phyloP scores from a whole-genome alignment of 2,329 filamentous ascomycete species.

The Diaporthe nobilis region DNA sequence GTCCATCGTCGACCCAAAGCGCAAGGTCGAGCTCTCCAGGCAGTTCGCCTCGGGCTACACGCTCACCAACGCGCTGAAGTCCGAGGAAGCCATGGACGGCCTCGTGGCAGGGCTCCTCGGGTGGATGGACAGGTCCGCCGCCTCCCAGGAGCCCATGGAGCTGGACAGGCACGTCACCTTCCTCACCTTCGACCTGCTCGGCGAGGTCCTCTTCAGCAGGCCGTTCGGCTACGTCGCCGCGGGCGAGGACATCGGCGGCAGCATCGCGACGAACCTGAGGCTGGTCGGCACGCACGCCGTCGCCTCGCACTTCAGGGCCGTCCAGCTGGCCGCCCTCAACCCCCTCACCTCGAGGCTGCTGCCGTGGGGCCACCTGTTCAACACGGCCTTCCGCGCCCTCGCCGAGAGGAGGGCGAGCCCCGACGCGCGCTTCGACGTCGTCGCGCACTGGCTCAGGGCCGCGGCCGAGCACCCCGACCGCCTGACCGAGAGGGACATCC shows the following conservation, averaged over 20 bases:
- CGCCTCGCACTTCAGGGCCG: conserved; percentile 46
- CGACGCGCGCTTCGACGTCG: conserved; percentile 46
- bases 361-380: conserved; percentile 49
- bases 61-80: conserved; percentile 49
- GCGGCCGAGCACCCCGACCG: conserved; percentile 42
- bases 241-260: conserved; percentile 50
- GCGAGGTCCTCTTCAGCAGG: conserved; percentile 51
- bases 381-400: conserved; percentile 46
- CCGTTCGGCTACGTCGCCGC: conserved; percentile 50
- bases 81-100: conserved; percentile 41
- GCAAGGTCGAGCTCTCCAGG: conserved; percentile 51
- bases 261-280: conserved; percentile 47
- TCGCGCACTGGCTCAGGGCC: conserved; percentile 48
- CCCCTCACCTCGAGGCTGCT: conserved; percentile 48
- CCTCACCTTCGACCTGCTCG: conserved; percentile 51
- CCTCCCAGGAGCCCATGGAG: conserved; percentile 40
- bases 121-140: conserved; percentile 44
- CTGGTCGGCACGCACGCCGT: conserved; percentile 44
- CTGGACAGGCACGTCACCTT: conserved; percentile 46
- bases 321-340: conserved; percentile 49
- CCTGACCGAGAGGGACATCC: conserved; percentile 45
- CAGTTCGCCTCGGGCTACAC: conserved; percentile 52
- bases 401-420: conserved; percentile 44
- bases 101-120: conserved; percentile 41
- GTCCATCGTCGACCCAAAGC: conserved; percentile 53